Evolutionary conservation across 1,284 basidiomycete species (phyloP).

Genomic region (Anthracocystis panici-leucophaei): DNA sequence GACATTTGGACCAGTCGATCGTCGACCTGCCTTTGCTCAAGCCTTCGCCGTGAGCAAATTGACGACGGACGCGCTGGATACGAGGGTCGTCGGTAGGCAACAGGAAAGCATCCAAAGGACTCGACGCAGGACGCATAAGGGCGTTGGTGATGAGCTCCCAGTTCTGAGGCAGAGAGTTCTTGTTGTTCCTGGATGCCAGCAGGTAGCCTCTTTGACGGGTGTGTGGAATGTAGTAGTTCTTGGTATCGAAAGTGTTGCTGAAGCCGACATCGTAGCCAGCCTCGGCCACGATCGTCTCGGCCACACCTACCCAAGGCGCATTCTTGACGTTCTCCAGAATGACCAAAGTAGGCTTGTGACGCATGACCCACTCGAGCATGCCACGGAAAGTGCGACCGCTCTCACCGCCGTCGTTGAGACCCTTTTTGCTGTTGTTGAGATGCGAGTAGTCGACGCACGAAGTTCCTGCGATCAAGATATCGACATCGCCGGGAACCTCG

Average conservation of each 20-base stretch:
- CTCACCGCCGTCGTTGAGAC: slow-evolving; percentile 65
- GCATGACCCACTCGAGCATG: slow-evolving; percentile 93
- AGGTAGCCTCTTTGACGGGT: slow-evolving; percentile 72
- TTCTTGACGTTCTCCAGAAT: slow-evolving; percentile 93
- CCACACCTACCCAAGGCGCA: slow-evolving; percentile 86
- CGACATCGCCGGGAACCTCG: slow-evolving; percentile 88
- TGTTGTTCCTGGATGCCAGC: slow-evolving; percentile 54
- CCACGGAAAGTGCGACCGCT: slow-evolving; percentile 66
- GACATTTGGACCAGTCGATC: slow-evolving; percentile 88
- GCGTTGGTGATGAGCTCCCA: slow-evolving; percentile 80
- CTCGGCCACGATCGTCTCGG: slow-evolving; percentile 78
- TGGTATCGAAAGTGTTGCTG: slow-evolving; percentile 80
- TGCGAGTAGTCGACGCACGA: slow-evolving; percentile 97
- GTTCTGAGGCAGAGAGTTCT: slow-evolving; percentile 70
- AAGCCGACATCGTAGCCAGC: slow-evolving; percentile 82
- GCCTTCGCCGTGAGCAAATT: slow-evolving; percentile 72
- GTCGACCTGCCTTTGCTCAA: slow-evolving; percentile 67
- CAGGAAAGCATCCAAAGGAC: slow-evolving; percentile 90
- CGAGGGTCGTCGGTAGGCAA: slow-evolving; percentile 88
- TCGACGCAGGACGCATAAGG: slow-evolving; percentile 85
- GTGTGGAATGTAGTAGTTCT: slow-evolving; percentile 92
- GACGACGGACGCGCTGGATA: slow-evolving; percentile 82
- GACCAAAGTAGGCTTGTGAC: slow-evolving; percentile 87
- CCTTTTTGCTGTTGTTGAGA: slow-evolving; percentile 91
- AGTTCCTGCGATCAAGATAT: slow-evolving; percentile 86